Base-by-base conservation (phyloP, 495 filamentous ascomycete genomes). In the Penicillium lagena region DNA sequence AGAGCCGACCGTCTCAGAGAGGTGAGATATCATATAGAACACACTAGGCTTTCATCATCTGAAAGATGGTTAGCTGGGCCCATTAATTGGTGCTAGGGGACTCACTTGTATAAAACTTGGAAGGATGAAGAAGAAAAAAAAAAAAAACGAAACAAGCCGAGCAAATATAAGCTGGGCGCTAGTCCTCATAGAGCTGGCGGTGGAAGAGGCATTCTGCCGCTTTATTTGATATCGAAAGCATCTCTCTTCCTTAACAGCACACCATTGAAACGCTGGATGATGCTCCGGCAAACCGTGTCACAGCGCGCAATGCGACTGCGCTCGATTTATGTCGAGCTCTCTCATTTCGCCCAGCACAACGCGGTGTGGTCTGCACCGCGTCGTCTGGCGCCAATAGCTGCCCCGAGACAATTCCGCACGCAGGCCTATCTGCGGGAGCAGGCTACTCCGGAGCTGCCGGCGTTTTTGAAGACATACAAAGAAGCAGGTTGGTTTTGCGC, bases 41-140 rank as follows among this genome's bases (percentile, higher is more conserved):
- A 96, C 91, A 76, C 86, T 86, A 86, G 80, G 87, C 86, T 95
- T 95, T 96, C 93, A 96, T 98, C 93, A 97, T 94, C 87, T 95
- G 62, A 5, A 42, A 49, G 37, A 40, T 28, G 36, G 60, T 84
- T 66, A 84, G 79, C 59, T 45, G 11, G 13, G 12, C 34, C n/a
- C 30, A 32, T 29, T 37, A 11, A 22, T 29, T 22, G 30, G 37
- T 12, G 45, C 37, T 43, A 42, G 41, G 56, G 43, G 50, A 75
- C 89, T 81, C 73, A 97, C 91, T 67, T 85, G 76, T 82, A 83
- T 83, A 87, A 95, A 95, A 89, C 82, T 87, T 89, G 89, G 90
- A 95, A 95, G 89, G 90, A 95, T 93, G 75, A 72, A 81, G 80
- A 81, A 72, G 67, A 79, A 75, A 77, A 67, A 60, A 71, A 62